Evolutionary conservation across 768 basidiomycete genomes (phyloP).

Genomic region (Kwoniella sp.): DNA sequence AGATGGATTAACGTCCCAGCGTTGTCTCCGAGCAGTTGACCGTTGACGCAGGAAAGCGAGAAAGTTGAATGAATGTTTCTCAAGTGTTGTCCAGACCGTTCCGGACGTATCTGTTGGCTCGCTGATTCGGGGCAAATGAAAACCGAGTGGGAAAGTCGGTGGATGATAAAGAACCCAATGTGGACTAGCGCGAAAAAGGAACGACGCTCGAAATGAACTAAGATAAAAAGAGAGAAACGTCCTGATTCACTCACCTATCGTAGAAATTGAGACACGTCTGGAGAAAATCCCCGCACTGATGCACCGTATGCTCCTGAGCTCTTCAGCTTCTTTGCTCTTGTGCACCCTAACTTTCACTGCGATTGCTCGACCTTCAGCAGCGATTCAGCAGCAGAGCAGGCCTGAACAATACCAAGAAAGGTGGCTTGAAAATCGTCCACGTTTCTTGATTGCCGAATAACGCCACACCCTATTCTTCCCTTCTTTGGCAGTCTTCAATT

Average conservation of each 20-base stretch:
- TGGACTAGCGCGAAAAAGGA: neutral
- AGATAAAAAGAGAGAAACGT: neutral
- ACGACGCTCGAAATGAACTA: neutral
- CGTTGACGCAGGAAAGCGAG: neutral
- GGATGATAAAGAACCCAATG: neutral
- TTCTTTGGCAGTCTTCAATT: neutral
- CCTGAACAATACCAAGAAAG: neutral
- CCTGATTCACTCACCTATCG: slow-evolving; percentile 2
- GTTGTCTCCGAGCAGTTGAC: neutral
- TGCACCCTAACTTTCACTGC: neutral
- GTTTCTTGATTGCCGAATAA: neutral
- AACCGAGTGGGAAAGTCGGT: neutral
- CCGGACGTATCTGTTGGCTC: neutral
- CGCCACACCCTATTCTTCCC: slow-evolving; percentile 3
- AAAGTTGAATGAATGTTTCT: neutral
- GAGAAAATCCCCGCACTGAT: too few relatives aligned
- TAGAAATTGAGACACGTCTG: neutral
- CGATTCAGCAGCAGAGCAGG: neutral
- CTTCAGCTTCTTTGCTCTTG: neutral
- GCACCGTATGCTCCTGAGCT: neutral
- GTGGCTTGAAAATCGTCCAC: neutral
- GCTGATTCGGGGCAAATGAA: neutral
- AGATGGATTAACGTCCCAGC: neutral
- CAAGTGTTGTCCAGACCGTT: neutral
- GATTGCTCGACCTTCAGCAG: neutral